These are phyloP conservation scores for Pyrenochaeta sp. DNA, from an alignment of 2,329 filamentous ascomycete genomes.

Conservation along the genomic window DNA sequence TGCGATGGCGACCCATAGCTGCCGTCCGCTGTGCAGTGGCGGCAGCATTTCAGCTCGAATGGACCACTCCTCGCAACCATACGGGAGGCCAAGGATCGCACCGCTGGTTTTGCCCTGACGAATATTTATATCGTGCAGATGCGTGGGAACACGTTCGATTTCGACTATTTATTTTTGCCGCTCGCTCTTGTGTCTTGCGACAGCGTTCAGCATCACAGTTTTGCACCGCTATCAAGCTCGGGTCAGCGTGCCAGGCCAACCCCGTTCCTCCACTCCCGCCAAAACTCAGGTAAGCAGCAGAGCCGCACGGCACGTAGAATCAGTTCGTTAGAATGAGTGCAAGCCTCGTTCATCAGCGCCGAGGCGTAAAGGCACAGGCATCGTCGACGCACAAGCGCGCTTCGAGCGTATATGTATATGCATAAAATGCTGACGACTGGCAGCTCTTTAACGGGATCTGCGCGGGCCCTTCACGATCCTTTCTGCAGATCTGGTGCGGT, in stretches of 20 bases:
- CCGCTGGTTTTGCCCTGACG: constrained; percentile 20
- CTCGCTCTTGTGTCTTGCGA: not conserved
- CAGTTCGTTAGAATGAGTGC: constrained; percentile 10
- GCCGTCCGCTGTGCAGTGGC: constrained; percentile 35
- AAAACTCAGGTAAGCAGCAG: constrained; percentile 31
- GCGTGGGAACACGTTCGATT: constrained; percentile 7
- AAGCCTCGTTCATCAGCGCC: constrained; percentile 10
- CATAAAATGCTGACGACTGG: constrained; percentile 38
- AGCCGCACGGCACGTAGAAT: constrained; percentile 18
- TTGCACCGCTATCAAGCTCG: constrained; percentile 18
- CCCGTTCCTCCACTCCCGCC: constrained; percentile 20
- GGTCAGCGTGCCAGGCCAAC: constrained; percentile 23
- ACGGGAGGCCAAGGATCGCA: constrained; percentile 34
- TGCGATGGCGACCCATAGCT: constrained; percentile 35
- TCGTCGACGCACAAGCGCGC: constrained; percentile 9
- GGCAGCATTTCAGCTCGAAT: constrained; percentile 41
- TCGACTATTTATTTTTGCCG: constrained; percentile 1
- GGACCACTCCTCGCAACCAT: constrained; percentile 31
- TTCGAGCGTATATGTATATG: constrained; percentile 18
- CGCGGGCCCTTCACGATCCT: constrained; percentile 41
- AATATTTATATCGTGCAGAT: constrained; percentile 33
- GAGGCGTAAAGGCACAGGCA: constrained; percentile 14
- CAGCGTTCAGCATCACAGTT: constrained; percentile 11
- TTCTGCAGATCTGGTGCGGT: constrained; percentile 44
- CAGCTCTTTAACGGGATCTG: constrained; percentile 38